Percentiles rank a stretch among this genome's conserved stretches.
phyloP scores from a whole-genome alignment of 208 protist genomes.

The Wallacemonas rigidus region DNA sequence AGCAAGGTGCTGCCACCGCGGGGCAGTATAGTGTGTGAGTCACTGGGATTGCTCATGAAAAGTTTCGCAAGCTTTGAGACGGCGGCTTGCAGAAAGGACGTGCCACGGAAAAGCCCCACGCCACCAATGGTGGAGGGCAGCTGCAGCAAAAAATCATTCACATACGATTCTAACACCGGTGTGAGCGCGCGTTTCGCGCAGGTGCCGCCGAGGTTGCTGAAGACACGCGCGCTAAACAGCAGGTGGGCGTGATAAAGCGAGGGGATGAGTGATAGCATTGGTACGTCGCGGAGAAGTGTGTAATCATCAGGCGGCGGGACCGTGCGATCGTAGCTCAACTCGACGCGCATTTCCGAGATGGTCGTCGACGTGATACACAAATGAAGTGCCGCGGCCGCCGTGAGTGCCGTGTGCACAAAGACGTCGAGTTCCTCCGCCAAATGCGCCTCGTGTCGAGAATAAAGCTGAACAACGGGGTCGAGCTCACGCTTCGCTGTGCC shows the following conservation, averaged over 20 bases:
- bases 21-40: background rate
- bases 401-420: background rate
- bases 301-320: slow-evolving; percentile 49
- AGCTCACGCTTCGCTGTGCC: background rate
- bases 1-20: background rate
- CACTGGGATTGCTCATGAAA: background rate
- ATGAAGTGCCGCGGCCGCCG: slow-evolving; percentile 11
- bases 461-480: slow-evolving; percentile 14
- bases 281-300: slow-evolving; percentile 41
- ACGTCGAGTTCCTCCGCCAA: background rate
- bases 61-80: background rate
- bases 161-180: background rate
- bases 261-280: slow-evolving; percentile 45
- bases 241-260: slow-evolving; percentile 60
- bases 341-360: slow-evolving; percentile 38
- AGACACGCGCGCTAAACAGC: slow-evolving; percentile 17
- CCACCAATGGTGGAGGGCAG: slow-evolving; percentile 5
- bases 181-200: background rate
- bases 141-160: background rate
- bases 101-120: slow-evolving; percentile 4
- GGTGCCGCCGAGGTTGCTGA: slow-evolving; percentile 5
- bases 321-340: slow-evolving; percentile 62
- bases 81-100: slow-evolving; percentile 5
- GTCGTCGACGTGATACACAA: slow-evolving; percentile 32
- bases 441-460: background rate